These are phyloP conservation scores for Cytospora paraplurivora DNA, from an alignment of 2,329 filamentous ascomycete genomes.

Conservation along the genomic window DNA sequence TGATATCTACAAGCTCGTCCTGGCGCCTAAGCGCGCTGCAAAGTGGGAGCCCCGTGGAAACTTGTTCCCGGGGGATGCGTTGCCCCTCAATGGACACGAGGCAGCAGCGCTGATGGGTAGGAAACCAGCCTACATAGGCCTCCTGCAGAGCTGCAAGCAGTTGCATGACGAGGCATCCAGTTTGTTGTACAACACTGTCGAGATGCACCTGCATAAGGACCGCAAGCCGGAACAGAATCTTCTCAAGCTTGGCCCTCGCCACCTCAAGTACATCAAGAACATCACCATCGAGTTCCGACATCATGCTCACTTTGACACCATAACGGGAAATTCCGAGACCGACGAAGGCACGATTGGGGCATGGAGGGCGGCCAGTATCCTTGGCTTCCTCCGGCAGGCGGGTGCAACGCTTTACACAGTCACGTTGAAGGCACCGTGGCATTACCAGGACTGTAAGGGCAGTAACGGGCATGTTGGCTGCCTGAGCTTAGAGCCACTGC, in stretches of 20 bases:
- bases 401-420: neutral
- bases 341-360: neutral
- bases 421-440: conserved; percentile 6
- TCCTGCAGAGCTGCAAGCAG: neutral
- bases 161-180: neutral
- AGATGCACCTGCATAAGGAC: neutral
- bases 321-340: neutral
- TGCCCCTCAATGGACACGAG: neutral
- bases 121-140: neutral
- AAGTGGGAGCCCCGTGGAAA: neutral
- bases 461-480: neutral
- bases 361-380: neutral
- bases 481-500: neutral
- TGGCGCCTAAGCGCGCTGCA: neutral
- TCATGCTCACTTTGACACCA: neutral
- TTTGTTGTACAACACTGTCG: conserved; percentile 1
- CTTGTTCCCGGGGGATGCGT: neutral
- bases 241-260: neutral
- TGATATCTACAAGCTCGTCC: neutral
- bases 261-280: neutral
- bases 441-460: neutral
- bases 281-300: neutral
- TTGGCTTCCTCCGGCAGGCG: neutral
- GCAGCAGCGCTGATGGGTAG: neutral
- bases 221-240: neutral